These are phyloP conservation scores for Amesomyces nigricolor DNA, from an alignment of 2,329 filamentous ascomycete genomes.

Conservation along the genomic window DNA sequence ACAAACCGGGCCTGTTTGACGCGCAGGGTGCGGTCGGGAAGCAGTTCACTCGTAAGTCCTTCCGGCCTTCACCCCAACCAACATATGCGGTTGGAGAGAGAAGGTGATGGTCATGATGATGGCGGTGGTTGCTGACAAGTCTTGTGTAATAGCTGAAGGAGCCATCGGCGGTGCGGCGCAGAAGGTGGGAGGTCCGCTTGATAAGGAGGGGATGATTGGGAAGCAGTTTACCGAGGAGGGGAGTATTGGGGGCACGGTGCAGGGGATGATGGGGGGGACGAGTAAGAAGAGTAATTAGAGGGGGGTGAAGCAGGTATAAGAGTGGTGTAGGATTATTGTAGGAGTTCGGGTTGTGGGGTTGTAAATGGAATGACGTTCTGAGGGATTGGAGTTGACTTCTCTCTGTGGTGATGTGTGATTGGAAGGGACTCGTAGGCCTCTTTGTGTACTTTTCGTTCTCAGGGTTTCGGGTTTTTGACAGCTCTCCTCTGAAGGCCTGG, in stretches of 20 bases:
- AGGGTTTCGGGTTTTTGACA: too few species aligned
- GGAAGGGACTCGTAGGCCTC: too few species aligned
- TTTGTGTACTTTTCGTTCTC: too few species aligned
- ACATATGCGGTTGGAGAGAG: not conserved
- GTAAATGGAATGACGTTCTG: not conserved
- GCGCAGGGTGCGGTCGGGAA: constrained; percentile 47
- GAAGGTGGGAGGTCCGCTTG: constrained; percentile 45
- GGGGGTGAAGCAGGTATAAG: not conserved
- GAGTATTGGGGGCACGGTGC: constrained; percentile 48
- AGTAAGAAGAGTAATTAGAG: constrained; percentile 22
- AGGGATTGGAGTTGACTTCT: too few species aligned
- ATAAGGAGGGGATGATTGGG: constrained; percentile 48
- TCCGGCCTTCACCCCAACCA: not conserved
- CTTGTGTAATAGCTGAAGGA: constrained; percentile 35
- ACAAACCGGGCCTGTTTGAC: constrained; percentile 41
- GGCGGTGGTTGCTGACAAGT: not conserved
- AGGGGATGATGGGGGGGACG: constrained; percentile 39
- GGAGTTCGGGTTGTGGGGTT: too few species aligned
- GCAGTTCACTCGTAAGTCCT: constrained; percentile 45
- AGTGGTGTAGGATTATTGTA: not conserved
- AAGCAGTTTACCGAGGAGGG: constrained; percentile 51
- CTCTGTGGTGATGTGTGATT: too few species aligned
- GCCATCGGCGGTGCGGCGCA: constrained; percentile 46
- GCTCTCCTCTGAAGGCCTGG: too few species aligned
- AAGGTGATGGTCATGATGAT: not conserved